These are phyloP conservation scores for Lipomyces yamadae DNA, from an alignment of 805 yeast genomes.

Conservation along the genomic window DNA sequence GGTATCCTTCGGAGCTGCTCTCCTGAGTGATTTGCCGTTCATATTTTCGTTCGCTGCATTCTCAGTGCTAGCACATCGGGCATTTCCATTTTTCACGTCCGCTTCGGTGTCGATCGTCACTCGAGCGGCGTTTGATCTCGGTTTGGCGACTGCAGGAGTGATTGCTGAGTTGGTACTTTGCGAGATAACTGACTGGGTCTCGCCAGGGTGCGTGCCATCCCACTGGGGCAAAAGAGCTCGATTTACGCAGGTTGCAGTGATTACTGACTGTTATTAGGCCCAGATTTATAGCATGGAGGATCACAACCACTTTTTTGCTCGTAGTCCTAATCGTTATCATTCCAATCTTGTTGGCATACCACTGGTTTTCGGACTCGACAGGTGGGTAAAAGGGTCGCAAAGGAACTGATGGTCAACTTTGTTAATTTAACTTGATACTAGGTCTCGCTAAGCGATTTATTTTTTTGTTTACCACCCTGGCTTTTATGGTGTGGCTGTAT, in stretches of 20 bases:
- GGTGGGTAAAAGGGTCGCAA: constrained; percentile 16
- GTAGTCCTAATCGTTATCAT: constrained; percentile 42
- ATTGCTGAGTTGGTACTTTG: constrained; percentile 48
- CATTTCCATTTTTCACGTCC: constrained; percentile 33
- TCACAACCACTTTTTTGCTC: constrained; percentile 40
- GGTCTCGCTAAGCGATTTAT: constrained; percentile 21
- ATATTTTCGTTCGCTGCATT: constrained; percentile 29
- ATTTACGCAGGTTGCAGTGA: background rate
- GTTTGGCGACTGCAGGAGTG: constrained; percentile 40
- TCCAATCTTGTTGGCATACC: constrained; percentile 42
- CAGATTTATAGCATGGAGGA: constrained; percentile 41
- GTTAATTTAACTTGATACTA: background rate
- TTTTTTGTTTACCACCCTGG: constrained; percentile 23
- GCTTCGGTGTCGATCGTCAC: constrained; percentile 32
- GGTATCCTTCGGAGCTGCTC: constrained; percentile 25
- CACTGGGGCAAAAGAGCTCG: background rate
- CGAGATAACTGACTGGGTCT: constrained; percentile 45
- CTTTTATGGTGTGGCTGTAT: constrained; percentile 41
- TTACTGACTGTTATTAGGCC: constrained; percentile 20
- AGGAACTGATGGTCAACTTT: background rate
- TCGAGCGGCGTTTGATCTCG: constrained; percentile 31
- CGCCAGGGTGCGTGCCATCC: constrained; percentile 34
- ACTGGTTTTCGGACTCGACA: constrained; percentile 37
- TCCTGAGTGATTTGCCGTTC: constrained; percentile 33
- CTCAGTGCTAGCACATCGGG: constrained; percentile 32